phyloP scores from a whole-genome alignment of 306 rosid species.

The Vigna mungo region DNA sequence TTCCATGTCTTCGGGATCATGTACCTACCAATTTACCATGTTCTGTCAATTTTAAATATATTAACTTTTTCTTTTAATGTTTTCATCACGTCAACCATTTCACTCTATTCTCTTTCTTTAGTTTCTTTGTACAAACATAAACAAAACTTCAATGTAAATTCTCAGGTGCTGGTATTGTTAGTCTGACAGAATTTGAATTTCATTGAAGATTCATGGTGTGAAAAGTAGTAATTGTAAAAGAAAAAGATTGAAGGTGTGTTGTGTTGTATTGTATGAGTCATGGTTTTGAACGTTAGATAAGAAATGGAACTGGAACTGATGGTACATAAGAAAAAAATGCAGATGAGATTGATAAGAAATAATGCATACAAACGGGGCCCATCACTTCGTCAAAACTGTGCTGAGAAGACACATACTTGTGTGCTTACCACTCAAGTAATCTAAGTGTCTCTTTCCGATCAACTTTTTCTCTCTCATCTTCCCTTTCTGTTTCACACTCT shows the following conservation, averaged over 20 bases:
- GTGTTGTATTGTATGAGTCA: neutral
- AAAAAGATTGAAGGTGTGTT: too few species aligned
- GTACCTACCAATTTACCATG: constrained; percentile 12
- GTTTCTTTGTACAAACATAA: too few species aligned
- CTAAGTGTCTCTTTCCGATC: constrained; percentile 42
- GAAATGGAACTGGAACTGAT: constrained; percentile 42
- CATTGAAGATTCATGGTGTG: too few species aligned
- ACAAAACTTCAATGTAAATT: too few species aligned
- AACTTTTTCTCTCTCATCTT: neutral
- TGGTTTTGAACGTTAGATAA: constrained; percentile 41
- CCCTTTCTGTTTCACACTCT: neutral
- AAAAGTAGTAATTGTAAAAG: too few species aligned
- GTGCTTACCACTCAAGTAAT: constrained; percentile 41
- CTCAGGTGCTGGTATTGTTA: too few species aligned
- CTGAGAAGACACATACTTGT: constrained; percentile 38
- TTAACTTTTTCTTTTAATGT: too few species aligned
- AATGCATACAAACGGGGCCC: constrained; percentile 47
- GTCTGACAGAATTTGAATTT: too few species aligned
- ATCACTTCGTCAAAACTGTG: constrained; percentile 44
- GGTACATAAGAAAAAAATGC: constrained; percentile 13
- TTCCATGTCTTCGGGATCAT: constrained; percentile 19
- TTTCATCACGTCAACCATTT: too few species aligned
- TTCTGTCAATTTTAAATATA: too few species aligned
- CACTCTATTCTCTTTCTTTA: too few species aligned
- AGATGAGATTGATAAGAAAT: constrained; percentile 48